phyloP scores from a whole-genome alignment of 2,329 filamentous ascomycete genomes.

The Dendrostoma leiphaemia region DNA sequence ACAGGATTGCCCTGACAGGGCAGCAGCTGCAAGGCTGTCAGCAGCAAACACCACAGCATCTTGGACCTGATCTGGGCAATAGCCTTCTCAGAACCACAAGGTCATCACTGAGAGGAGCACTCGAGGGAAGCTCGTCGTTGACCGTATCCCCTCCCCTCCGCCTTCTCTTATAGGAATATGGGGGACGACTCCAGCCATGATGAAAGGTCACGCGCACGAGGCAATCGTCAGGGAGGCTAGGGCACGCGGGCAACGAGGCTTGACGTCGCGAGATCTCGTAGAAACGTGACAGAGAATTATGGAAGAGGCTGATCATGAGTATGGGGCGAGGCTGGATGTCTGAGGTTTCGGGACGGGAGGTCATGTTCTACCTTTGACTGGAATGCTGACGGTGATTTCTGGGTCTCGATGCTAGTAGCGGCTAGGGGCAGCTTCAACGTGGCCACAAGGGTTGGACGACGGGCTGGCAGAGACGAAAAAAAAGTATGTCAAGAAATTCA shows the following conservation, averaged over 20 bases:
- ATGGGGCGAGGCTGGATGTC: background rate
- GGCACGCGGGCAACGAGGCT: background rate
- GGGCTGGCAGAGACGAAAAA: too few species aligned
- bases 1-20: constrained; percentile 2
- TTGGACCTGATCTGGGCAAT: constrained; percentile 4
- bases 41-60: constrained; percentile 13
- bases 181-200: background rate
- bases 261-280: background rate
- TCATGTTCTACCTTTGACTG: constrained; percentile 2
- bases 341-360: too few species aligned
- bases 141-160: background rate
- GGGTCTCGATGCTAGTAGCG: background rate
- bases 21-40: constrained; percentile 16
- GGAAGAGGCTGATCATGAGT: background rate
- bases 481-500: background rate
- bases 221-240: constrained; percentile 8
- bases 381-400: background rate
- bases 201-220: background rate
- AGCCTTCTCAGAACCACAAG: background rate
- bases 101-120: background rate
- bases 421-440: background rate
- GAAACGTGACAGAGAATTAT: background rate
- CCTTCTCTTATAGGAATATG: background rate
- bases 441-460: background rate
- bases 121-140: background rate